Evolutionary conservation across 2,329 filamentous ascomycete genomes (phyloP), one percentile per base, ranked within the genome.

Genomic region (Xylariomycetidae sp.): DNA sequence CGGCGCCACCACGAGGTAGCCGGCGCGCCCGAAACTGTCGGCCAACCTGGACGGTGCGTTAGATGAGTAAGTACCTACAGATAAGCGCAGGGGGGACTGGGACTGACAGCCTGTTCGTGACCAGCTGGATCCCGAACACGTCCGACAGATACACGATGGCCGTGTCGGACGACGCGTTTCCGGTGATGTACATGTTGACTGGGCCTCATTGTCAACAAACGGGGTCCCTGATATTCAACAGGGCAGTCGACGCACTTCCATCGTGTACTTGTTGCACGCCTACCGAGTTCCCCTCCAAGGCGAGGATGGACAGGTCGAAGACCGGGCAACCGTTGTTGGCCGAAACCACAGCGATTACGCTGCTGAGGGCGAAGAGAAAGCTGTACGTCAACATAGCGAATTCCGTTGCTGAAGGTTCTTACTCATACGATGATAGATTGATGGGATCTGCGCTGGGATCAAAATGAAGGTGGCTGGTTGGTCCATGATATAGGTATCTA

Each of bases 21-120:
- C 56, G 5, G 56, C 56, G n/a, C 55, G 49, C n/a, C 55, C 55
- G 35, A 59, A 59, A 31, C 53, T 57, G 30, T 59, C 56, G 8
- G 56, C 55, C 5, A 59, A 48, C 2, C 53, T 54, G 32, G 19
- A 14, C 10, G 17, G 4, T 16, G 25, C 18, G 19, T 15, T 16
- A 22, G 19, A 23, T 15, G 15, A n/a, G 4, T 8, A 14, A 10
- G 5, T 16, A 15, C 18, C 6, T n/a, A n/a, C n/a, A n/a, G n/a
- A n/a, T n/a, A n/a, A n/a, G n/a, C n/a, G n/a, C n/a, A n/a, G n/a
- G 31, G 15, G 13, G 10, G 9, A 12, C 10, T 9, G 13, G 5
- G 25, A 29, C 34, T 23, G 22, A 54, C 51, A 56, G 42, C 27
- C 43, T 47, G 41, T 58, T 57, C 30, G 57, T 38, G 10, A 43